Evolutionary conservation across 495 filamentous ascomycete species (phyloP).

Genomic region (Podospora tetraspora): DNA sequence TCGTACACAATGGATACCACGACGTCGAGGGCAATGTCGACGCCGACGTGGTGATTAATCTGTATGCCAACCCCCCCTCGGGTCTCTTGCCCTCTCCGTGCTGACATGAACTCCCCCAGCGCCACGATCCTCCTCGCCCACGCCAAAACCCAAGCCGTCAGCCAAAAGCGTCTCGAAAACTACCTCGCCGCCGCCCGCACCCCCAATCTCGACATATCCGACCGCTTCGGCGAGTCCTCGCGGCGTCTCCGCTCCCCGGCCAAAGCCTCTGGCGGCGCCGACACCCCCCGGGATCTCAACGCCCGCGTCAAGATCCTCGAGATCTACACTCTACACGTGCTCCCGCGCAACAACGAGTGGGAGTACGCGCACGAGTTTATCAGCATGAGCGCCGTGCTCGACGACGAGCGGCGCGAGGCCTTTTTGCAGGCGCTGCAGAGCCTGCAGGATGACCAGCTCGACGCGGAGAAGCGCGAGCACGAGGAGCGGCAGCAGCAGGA

Average conservation of each 20-base stretch:
- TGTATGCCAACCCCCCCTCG: constrained; percentile 50
- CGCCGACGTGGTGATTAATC: constrained; percentile 86
- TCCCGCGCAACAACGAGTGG: constrained; percentile 89
- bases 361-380: constrained; percentile 91
- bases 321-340: constrained; percentile 87
- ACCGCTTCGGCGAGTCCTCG: constrained; percentile 43
- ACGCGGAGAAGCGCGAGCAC: constrained; percentile 55
- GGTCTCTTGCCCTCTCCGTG: not conserved
- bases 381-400: constrained; percentile 70
- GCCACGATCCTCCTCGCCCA: constrained; percentile 85
- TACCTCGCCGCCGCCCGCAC: constrained; percentile 75
- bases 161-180: constrained; percentile 81
- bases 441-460: constrained; percentile 64
- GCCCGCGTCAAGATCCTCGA: constrained; percentile 84
- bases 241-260: constrained; percentile 30
- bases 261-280: constrained; percentile 48
- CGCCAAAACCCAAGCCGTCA: constrained; percentile 71
- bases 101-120: constrained; percentile 36
- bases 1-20: constrained; percentile 77
- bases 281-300: constrained; percentile 70
- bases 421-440: constrained; percentile 73
- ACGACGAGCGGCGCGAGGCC: constrained; percentile 84
- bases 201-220: constrained; percentile 60
- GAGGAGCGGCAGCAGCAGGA: constrained; percentile 58
- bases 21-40: constrained; percentile 86